Evolutionary conservation across 371 early-diverging fungal species (phyloP).

Genomic region (Catenaria anguillulae): DNA sequence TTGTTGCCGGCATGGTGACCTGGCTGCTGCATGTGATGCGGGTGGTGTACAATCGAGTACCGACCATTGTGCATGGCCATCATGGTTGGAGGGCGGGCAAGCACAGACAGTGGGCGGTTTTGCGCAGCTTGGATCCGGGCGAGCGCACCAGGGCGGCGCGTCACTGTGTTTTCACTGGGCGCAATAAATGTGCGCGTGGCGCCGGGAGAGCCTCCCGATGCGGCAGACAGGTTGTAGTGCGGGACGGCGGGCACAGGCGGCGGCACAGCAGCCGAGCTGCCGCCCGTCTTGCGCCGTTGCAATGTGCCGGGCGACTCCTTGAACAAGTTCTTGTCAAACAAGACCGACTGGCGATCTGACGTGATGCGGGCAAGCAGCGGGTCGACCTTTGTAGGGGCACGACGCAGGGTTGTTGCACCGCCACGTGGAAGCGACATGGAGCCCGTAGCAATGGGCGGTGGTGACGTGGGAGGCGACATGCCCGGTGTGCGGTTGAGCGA

Average conservation of each 20-base stretch:
- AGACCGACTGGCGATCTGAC: slow-evolving; percentile 1
- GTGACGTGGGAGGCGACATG: too few species aligned
- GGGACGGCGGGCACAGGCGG: too few species aligned
- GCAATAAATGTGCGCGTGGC: background rate
- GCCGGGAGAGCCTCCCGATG: background rate
- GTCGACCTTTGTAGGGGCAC: background rate
- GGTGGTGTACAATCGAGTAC: too few species aligned
- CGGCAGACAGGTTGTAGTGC: too few species aligned
- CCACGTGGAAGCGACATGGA: too few species aligned
- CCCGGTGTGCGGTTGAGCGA: background rate
- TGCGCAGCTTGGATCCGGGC: background rate
- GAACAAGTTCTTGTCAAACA: background rate
- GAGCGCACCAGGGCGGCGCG: background rate
- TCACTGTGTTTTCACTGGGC: background rate
- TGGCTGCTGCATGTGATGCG: background rate
- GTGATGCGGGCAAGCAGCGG: background rate
- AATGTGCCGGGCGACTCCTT: background rate
- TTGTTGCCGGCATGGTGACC: background rate
- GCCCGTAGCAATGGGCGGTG: too few species aligned
- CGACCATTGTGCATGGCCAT: too few species aligned
- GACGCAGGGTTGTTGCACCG: background rate
- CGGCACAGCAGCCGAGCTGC: too few species aligned
- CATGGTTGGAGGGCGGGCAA: background rate
- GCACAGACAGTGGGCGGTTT: background rate
- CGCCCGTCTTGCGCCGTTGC: too few species aligned